Conservation (phyloP, 768 basidiomycete species). For the Lyophyllum decastes region DNA sequence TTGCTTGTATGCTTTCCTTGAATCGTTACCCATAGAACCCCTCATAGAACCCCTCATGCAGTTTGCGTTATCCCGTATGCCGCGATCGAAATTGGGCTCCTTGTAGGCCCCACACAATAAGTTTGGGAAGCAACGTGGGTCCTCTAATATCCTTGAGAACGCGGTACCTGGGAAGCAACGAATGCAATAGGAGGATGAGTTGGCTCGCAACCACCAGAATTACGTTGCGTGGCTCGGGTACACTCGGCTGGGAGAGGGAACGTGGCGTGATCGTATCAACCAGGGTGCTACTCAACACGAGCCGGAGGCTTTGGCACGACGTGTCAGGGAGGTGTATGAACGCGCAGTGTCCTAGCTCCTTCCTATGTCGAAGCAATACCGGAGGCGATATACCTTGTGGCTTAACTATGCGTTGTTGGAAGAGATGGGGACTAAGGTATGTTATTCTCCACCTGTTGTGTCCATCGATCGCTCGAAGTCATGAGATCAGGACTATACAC, state of each 20-base stretch:
- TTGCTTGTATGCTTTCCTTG: neutral
- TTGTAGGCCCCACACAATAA: constrained; percentile 94
- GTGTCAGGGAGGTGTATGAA: constrained; percentile 96
- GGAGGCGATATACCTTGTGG: constrained; percentile 94
- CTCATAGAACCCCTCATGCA: constrained; percentile 38
- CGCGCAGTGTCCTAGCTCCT: constrained; percentile 96
- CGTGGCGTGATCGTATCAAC: constrained; percentile 70
- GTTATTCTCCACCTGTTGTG: constrained; percentile 14
- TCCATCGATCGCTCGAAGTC: neutral
- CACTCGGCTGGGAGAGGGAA: constrained; percentile 88
- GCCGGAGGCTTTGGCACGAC: constrained; percentile 54
- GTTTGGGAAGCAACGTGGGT: constrained; percentile 98
- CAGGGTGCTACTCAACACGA: constrained; percentile 76
- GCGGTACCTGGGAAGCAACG: constrained; percentile 97
- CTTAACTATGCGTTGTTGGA: constrained; percentile 95
- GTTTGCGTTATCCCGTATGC: constrained; percentile 92
- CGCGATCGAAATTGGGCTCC: constrained; percentile 84
- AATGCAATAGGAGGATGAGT: constrained; percentile 97
- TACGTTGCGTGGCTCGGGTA: constrained; percentile 99
- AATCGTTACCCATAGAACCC: no score
- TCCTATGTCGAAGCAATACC: constrained; percentile 89
- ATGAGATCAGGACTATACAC: constrained; percentile 66
- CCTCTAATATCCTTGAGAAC: constrained; percentile 81
- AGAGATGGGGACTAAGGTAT: constrained; percentile 91
- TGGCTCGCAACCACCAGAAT: constrained; percentile 87